Base-by-base conservation (phyloP, 805 yeast genomes). In the Torulaspora gathmanii region DNA sequence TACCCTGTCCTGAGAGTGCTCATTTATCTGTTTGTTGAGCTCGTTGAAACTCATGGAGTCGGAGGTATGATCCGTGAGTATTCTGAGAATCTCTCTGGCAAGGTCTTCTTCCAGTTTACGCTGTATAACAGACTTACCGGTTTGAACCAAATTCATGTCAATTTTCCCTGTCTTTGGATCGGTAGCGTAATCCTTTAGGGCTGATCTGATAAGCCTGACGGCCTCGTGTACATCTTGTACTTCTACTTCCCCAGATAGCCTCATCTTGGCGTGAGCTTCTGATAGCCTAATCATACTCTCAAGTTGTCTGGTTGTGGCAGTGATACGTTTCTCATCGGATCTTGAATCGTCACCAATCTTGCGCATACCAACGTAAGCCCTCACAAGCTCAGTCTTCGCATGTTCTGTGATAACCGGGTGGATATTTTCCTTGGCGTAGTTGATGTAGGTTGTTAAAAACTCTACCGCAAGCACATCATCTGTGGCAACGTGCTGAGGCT, bases 211-310 rank as follows among this genome's bases (percentile, higher is more conserved):
- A 54, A 93, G 73, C 54, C 99, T 77, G 2, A 90, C 97, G 0
- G 98, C 95, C 64, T 93, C 99, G 49, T 75, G 74, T 5, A 93
- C 99, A 65, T 93, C 99, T 23, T 73, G 74, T 20, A 85, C 71
- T 44, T 82, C 83, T 4, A 93, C 99, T 0, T 56, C 62, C 1
- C 73, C 68, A 1, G 91, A 77, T 25, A 93, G 72, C 56, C 96
- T 80, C 95, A 93, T 86, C 68, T 89, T 90, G 1, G 99, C 99
- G 64, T 93, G 98, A 0, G 98, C 99, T 68, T 93, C 99, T 0
- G 95, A 68, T 41, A 93, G 73, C 61, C 99, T 80, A 54, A 91
- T 90, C 95, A 93, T 87, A 42, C 95, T 83, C 68, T 93, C 99
- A 46, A 93, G 73, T 65, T 93, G 99, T 69, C 99, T 79, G 1